Conservation (phyloP, 1,284 basidiomycete species). For the Irpex sp. region DNA sequence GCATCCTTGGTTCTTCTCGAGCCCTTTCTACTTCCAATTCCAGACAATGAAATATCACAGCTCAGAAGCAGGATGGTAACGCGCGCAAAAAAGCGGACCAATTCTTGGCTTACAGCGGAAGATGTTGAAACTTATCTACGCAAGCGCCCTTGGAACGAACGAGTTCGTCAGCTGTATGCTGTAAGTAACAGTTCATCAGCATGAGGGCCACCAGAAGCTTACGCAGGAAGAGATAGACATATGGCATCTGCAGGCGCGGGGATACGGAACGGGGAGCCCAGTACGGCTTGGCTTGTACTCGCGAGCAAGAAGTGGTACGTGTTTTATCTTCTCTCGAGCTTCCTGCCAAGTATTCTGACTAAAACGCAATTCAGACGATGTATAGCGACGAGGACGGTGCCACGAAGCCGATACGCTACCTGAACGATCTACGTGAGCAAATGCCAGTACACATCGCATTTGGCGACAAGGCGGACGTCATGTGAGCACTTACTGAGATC, state of each 20-base stretch:
- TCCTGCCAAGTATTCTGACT: background rate
- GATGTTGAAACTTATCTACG: background rate
- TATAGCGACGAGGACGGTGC: constrained; percentile 11
- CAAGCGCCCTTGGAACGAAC: constrained; percentile 6
- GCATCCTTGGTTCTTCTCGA: constrained; percentile 8
- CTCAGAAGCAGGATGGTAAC: constrained; percentile 1
- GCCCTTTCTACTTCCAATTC: constrained; percentile 9
- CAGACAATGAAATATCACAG: background rate
- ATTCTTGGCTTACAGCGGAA: constrained; percentile 3
- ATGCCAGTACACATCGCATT: constrained; percentile 11
- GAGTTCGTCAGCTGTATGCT: constrained; percentile 5
- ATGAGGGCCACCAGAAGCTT: background rate
- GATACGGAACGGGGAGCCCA: background rate
- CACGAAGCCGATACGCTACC: constrained; percentile 6
- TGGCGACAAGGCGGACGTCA: constrained; percentile 5
- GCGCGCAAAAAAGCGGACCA: constrained; percentile 3
- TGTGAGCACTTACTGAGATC: constrained; percentile 5
- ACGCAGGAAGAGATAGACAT: background rate
- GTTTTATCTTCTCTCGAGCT: background rate
- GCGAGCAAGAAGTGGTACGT: constrained; percentile 12
- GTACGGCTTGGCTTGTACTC: constrained; percentile 10
- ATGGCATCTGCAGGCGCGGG: constrained; percentile 1
- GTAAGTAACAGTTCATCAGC: background rate
- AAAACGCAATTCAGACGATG: constrained; percentile 7
- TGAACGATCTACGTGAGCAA: background rate